Evolutionary conservation across 805 yeast genomes (phyloP), one percentile per base, ranked within the genome.

Genomic region (Huiozyma sinensis): DNA sequence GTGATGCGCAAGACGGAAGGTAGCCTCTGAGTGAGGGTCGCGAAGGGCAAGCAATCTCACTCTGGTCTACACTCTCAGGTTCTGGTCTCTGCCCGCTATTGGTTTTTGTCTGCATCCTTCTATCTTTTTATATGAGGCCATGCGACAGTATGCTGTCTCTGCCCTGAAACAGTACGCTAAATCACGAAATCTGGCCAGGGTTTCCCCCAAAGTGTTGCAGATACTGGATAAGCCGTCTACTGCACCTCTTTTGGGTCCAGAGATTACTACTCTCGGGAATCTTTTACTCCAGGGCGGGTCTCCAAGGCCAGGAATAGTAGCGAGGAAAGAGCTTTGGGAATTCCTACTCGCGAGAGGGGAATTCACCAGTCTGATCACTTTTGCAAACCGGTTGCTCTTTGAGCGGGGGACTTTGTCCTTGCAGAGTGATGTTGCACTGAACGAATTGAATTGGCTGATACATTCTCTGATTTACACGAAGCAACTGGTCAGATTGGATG

Each of bases 361-460:
- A 4, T 32, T 32, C 4, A 10, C 34, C 34, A 32, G 34, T 32
- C 7, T 37, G 27, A 27, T 12, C 7, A 37, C 27, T 12, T 37
- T 37, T 6, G 39, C 31, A n/a, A 37, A 37, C 24, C 24, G 24
- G 24, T 17, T 17, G 24, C 24, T 17, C 24, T 17, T 17, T 17
- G 24, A 17, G 24, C 24, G 24, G 24, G 24, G 24, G 24, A 17
- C 24, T 17, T 17, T 17, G 24, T 17, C 24, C 24, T 4, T 17
- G 24, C 24, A 17, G 24, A 4, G 24, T 31, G 33, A 31, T 31
- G 9, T 31, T 11, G n/a, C 33, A 9, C n/a, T 31, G 11, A 9
- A 8, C n/a, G 61, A 57, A 34, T 41, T 57, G 28, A 49, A 45
- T 38, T 44, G 48, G 28, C 56, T 52, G 42, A 32, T 57, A 17